Evolutionary conservation across 2,329 filamentous ascomycete genomes (phyloP).

Genomic region (Thielaviopsis cerberus): DNA sequence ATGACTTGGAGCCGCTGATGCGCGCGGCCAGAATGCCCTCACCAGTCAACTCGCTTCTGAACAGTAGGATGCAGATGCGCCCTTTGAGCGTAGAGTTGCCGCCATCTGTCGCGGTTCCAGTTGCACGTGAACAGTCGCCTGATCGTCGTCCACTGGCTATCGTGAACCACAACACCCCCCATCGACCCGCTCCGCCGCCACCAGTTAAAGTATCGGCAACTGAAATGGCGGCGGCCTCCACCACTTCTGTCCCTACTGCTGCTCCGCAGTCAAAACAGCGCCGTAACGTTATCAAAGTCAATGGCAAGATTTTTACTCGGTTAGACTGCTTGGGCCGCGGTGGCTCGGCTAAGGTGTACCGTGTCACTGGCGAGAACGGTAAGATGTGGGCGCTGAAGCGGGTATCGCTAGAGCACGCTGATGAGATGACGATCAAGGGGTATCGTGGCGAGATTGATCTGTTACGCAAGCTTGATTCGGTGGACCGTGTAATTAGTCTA

Average conservation of each 20-base stretch:
- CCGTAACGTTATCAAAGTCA: conserved; percentile 68
- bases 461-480: conserved; percentile 59
- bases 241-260: conserved; percentile 29
- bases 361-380: conserved; percentile 91
- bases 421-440: conserved; percentile 64
- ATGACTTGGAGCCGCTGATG: conserved; percentile 55
- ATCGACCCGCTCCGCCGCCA: conserved; percentile 57
- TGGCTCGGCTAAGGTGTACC: conserved; percentile 85
- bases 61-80: not conserved
- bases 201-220: conserved; percentile 93
- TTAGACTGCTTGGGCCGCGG: conserved; percentile 82
- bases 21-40: conserved; percentile 16
- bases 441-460: conserved; percentile 94
- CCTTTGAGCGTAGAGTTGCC: conserved; percentile 1
- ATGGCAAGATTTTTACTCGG: conserved; percentile 76
- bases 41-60: conserved; percentile 3
- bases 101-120: not conserved
- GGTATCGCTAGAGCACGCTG: conserved; percentile 76
- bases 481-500: conserved; percentile 77
- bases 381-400: conserved; percentile 88
- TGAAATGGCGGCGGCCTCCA: conserved; percentile 67
- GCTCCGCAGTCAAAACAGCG: conserved; percentile 46
- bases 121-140: conserved; percentile 24
- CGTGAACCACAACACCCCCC: conserved; percentile 51
- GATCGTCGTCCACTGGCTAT: conserved; percentile 36